A percentile compares a stretch with the other conserved stretches of the same genome.
Conservation (phyloP, 805 yeast genomes). For the Candida railenensis region DNA sequence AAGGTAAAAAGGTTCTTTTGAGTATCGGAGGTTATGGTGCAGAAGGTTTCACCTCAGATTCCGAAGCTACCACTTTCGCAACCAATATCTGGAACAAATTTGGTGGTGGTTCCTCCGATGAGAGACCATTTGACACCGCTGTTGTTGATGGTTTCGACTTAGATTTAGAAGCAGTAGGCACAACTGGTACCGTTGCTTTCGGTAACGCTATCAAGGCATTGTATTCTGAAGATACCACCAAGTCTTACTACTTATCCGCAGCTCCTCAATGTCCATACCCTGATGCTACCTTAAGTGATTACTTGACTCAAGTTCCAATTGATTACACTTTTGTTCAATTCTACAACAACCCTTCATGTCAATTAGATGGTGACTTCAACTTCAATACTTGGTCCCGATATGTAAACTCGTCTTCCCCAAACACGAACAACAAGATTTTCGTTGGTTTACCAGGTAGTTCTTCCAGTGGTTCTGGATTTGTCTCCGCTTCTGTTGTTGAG, state of each 20-base stretch:
- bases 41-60: constrained; percentile 52
- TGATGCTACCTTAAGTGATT: constrained; percentile 45
- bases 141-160: constrained; percentile 35
- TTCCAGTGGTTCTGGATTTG: constrained; percentile 61
- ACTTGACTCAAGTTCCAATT: constrained; percentile 50
- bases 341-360: constrained; percentile 76
- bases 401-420: constrained; percentile 60
- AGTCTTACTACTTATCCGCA: constrained; percentile 73
- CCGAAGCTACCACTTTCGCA: constrained; percentile 56
- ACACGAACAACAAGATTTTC: constrained; percentile 64
- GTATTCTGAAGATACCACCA: constrained; percentile 33
- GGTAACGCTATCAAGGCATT: constrained; percentile 25
- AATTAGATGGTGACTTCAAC: constrained; percentile 49
- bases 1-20: constrained; percentile 71
- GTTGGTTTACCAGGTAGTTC: constrained; percentile 68
- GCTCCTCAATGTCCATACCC: constrained; percentile 94
- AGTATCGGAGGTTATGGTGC: constrained; percentile 54
- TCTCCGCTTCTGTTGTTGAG: constrained; percentile 19
- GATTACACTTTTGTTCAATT: constrained; percentile 87
- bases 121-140: constrained; percentile 28
- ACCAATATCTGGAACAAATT: constrained; percentile 33
- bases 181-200: constrained; percentile 23
- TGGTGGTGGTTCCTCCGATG: constrained; percentile 26
- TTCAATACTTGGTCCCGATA: constrained; percentile 70
- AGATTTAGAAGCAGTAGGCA: constrained; percentile 25